Base-by-base conservation (phyloP, 352 stramenopile species). In the Phytophthora quininea region DNA sequence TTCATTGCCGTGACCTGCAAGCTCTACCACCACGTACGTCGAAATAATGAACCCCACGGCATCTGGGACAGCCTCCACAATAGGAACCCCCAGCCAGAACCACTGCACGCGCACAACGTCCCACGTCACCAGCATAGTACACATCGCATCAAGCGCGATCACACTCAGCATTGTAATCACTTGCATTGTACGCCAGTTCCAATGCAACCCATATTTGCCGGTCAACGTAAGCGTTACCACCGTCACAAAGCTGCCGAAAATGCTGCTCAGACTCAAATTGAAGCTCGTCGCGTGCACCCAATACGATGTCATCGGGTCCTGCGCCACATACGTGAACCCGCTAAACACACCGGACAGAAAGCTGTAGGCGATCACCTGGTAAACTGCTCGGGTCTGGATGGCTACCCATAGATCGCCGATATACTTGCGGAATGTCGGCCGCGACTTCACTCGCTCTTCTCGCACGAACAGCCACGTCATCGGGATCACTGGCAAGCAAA, bases 41-140 rank as follows among this genome's bases (percentile, higher is more conserved):
- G 79, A 80, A 35, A 88, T 77, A 58, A 88, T 85, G 30, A 88
- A 88, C 15, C 76, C 69, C 24, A 84, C 64, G 24, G 71, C 73
- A 27, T 60, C 58, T 4, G 79, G 79, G 4, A 88, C 64, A 10
- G 73, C 62, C 64, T 88, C 76, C 27, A 84, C 71, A 58, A 87
- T 76, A 3, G 73, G 62, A 27, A 87, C 58, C 12, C 76, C 76
- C n/a, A 82, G 64, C 76, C 77, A 87, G 58, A 87, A 84, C 78
- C 79, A 88, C 49, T 80, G 79, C 37, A 78, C 79, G 0, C 79
- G 76, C 8, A 85, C 69, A 33, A 82, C 62, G 51, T 88, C 61
- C 74, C 74, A 88, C 30, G 79, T 88, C 51, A 82, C 67, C n/a
- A 82, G 66, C 76, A 84, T 84, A 29, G 77, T 85, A 35, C 71